Evolutionary conservation across 331 rosid genomes (phyloP).

Genomic region (Acacia concinna): DNA sequence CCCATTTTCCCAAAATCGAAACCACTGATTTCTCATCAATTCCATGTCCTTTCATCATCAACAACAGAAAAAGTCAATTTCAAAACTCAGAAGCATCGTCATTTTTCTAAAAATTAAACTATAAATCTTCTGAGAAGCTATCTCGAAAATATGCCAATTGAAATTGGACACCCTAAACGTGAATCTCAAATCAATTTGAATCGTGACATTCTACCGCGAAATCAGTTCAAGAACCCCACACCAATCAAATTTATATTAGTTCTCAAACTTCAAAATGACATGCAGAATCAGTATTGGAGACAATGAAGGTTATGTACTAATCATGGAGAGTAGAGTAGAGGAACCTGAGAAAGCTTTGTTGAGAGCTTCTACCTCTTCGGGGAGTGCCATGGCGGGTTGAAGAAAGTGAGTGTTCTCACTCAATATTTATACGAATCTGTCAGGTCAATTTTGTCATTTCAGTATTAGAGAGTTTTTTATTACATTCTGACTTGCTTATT

Average conservation of each 20-base stretch:
- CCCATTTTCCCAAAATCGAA: conserved; percentile 68
- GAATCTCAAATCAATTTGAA: background rate
- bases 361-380: conserved; percentile 57
- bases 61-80: background rate
- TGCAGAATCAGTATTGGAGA: background rate
- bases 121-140: background rate
- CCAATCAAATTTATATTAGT: background rate
- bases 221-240: background rate
- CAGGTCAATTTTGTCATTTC: conserved; percentile 46
- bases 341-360: conserved; percentile 84
- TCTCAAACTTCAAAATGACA: background rate
- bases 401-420: background rate
- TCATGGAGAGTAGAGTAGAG: background rate
- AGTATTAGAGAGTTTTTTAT: background rate
- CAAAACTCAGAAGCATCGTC: background rate
- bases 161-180: background rate
- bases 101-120: background rate
- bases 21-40: conserved; percentile 75
- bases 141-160: background rate
- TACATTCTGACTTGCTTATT: too few relatives aligned
- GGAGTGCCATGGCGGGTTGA: conserved; percentile 42
- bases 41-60: conserved; percentile 64
- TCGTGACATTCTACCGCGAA: background rate
- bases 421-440: conserved; percentile 39
- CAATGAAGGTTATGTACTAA: background rate